Percentiles rank a stretch among this genome's conserved stretches.
phyloP scores from a whole-genome alignment of 257 asterid species.

The Capsicum baccatum region DNA sequence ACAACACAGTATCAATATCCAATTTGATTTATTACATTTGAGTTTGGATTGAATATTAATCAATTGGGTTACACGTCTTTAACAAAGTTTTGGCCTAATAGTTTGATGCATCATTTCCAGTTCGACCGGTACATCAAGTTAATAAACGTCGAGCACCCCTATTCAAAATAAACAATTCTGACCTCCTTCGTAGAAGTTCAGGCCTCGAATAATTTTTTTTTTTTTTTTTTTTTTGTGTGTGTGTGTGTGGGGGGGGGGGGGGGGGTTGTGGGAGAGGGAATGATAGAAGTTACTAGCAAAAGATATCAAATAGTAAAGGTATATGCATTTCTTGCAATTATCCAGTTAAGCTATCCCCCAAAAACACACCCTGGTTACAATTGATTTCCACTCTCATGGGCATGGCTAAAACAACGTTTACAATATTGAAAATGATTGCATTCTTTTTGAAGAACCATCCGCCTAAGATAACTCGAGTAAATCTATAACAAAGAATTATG shows the following conservation, averaged over 20 bases:
- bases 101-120: neutral
- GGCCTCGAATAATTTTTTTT: too few relatives aligned
- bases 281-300: neutral
- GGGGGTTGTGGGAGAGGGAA: too few relatives aligned
- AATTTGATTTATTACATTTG: neutral
- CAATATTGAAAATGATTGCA: neutral
- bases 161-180: too few relatives aligned
- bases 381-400: neutral
- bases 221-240: too few relatives aligned
- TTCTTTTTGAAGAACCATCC: neutral
- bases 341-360: neutral
- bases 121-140: neutral
- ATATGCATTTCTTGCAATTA: neutral
- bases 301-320: neutral
- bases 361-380: neutral
- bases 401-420: neutral
- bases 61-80: neutral
- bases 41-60: neutral
- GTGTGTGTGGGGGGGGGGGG: too few relatives aligned
- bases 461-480: neutral
- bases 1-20: too few relatives aligned
- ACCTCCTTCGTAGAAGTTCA: too few relatives aligned
- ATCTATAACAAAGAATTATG: slow-evolving; percentile 19
- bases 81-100: neutral
- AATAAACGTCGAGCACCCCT: too few relatives aligned